Conservation (phyloP, 352 stramenopile genomes). For the Lagenidium giganteum region DNA sequence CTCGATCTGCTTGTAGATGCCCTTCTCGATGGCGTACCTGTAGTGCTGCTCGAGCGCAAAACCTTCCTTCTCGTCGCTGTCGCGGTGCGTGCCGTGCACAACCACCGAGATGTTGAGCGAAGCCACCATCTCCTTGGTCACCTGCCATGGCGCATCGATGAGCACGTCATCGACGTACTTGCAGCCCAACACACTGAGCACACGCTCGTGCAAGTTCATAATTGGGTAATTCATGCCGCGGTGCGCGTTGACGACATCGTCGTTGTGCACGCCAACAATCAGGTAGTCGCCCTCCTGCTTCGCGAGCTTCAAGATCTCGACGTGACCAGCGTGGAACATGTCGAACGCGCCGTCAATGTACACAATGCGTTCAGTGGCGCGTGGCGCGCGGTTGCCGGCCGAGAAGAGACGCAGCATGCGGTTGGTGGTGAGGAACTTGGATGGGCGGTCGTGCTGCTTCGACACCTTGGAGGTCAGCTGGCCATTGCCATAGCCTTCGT, state of each 20-base stretch:
- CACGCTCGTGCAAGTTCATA: constrained; percentile 98
- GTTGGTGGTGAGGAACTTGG: constrained; percentile 96
- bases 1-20: constrained; percentile 79
- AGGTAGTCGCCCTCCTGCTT: constrained; percentile 93
- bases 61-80: constrained; percentile 47
- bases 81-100: constrained; percentile 84
- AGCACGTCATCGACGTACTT: constrained; percentile 98
- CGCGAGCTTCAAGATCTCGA: constrained; percentile 93
- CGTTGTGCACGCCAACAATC: constrained; percentile 96
- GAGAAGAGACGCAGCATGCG: constrained; percentile 93
- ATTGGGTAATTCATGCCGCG: constrained; percentile 93
- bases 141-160: constrained; percentile 94
- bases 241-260: constrained; percentile 88
- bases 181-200: constrained; percentile 95
- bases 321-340: constrained; percentile 98
- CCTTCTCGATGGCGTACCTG: constrained; percentile 61
- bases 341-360: constrained; percentile 99
- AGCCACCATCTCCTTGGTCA: constrained; percentile 96
- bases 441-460: constrained; percentile 58
- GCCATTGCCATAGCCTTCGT: constrained; percentile 73
- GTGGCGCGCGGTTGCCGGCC: constrained; percentile 84
- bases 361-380: constrained; percentile 89
- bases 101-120: constrained; percentile 84
- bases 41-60: constrained; percentile 82
- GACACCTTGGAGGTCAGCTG: constrained; percentile 73